Base-by-base conservation (phyloP, 2,329 filamentous ascomycete species). In the Colletotrichum higginsianum region DNA sequence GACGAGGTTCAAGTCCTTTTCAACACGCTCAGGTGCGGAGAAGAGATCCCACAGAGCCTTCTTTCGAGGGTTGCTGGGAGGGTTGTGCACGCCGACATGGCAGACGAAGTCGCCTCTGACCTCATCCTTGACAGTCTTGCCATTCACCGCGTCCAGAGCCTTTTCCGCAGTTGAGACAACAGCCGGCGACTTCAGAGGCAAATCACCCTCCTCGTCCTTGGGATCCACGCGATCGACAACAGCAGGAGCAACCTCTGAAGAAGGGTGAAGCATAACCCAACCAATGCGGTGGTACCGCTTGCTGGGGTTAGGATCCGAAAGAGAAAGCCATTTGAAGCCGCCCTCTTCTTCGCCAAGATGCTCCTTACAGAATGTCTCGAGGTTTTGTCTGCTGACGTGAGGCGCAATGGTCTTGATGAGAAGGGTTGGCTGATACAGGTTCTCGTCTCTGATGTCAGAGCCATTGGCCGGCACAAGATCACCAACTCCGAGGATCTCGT, bases 401-500 rank as follows among this genome's bases (percentile, higher is more conserved):
- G 96, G 96, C 5, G 96, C 96, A 78, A 99, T 95, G 0, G 96
- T 99, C 85, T 99, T 99, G 86, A 99, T 98, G 57, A 99, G 89
- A 21, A 99, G 87, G 0, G 97, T 98, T 16, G 96, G 96, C 80
- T 97, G 94, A 75, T 92, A 91, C 42, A 96, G 89, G 60, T 93
- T 93, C 75, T 98, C 95, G 78, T 99, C 96, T 47, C 94, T 91
- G 62, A 98, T 89, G 75, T 98, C 96, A 60, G 93, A 94, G 38
- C 93, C 94, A 75, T 90, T 91, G 50, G 91, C 92, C 44, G 96
- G 95, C 16, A 98, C 89, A 60, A 98, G 86, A 80, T 98, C 96
- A 57, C 96, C 93, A 49, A 98, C 95, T 62, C 96, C 95, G 35
- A 98, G 87, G 4, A 98, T 95, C 82, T 98, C 96, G 74, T 96